Evolutionary conservation across 805 yeast species (phyloP), one percentile per base, ranked within the genome.

Genomic region (Wickerhamomyces chambardii): DNA sequence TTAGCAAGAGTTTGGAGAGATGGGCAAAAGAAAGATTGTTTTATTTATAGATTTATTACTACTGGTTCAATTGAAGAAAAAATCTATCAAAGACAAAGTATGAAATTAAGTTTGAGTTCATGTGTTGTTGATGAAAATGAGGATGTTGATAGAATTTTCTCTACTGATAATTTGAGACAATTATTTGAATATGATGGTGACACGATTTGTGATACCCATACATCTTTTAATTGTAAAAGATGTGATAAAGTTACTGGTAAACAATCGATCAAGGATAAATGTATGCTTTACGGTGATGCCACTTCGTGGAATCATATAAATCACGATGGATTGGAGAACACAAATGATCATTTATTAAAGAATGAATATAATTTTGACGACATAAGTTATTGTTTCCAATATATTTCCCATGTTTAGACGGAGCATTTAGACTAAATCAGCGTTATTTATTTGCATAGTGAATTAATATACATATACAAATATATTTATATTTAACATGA

Each of bases 1-100:
- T 66, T 92, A 42, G 97, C 97, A 0, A 73, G 98, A 57, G 95
- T 92, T 5, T 92, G 97, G 97, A 78, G 98, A 68, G 98, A 92
- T 61, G 98, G 98, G 0, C 98, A 90, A 53, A 90, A 84, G 67
- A 92, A 90, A 58, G 95, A 84, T 56, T 92, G 98, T 63, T 90
- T 82, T 50, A 92, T 90, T 29, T 92, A 92, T 57, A 68, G 98
- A 46, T 89, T 92, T 47, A 89, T 90, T 38, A 73, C 94, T 6
- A 87, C 97, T 0, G 98, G 98, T 11, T 77, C 95, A 2, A 92
- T 90, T 36, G 98, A 90, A 51, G 98, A 90, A 50, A 92, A 92
- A 58, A 92, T 92, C 25, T 86, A 84, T 58, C 98, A 92, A 61
- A 66, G 98, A 36, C 98, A 92, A 54, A 79, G 94, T 4, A 89